Percentiles rank a stretch among this genome's conserved stretches.
phyloP scores from a whole-genome alignment of 257 asterid genomes.

The Lycium barbarum region DNA sequence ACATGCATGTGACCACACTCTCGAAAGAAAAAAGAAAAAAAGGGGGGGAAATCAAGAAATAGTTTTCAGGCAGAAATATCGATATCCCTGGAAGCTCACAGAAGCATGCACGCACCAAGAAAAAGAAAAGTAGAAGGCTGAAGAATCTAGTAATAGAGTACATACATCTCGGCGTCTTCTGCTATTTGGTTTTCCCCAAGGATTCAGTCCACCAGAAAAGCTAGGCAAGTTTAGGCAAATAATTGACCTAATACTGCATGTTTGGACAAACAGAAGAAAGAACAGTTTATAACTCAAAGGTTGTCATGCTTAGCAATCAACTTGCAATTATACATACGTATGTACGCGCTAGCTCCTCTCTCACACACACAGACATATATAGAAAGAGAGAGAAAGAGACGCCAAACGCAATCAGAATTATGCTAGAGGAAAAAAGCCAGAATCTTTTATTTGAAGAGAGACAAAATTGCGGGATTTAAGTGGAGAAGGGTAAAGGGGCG shows the following conservation, averaged over 20 bases:
- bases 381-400: too few relatives aligned
- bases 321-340: neutral
- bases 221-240: conserved; percentile 92
- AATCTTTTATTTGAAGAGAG: neutral
- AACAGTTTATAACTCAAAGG: neutral
- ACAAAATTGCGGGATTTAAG: too few relatives aligned
- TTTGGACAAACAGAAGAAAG: conserved; percentile 19
- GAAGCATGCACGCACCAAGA: neutral
- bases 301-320: neutral
- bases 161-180: conserved; percentile 59
- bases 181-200: conserved; percentile 87
- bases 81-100: too few relatives aligned
- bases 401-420: neutral
- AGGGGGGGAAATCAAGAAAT: too few relatives aligned
- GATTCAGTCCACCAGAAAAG: conserved; percentile 95
- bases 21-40: neutral
- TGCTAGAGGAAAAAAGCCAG: neutral
- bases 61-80: too few relatives aligned
- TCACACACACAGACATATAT: neutral
- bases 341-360: too few relatives aligned
- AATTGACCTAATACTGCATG: conserved; percentile 75
- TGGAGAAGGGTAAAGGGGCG: too few relatives aligned
- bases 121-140: neutral
- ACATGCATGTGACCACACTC: neutral
- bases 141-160: conserved; percentile 24